These are phyloP conservation scores for Puccinia novopanici DNA, from an alignment of 1,284 basidiomycete genomes.

Conservation along the genomic window DNA sequence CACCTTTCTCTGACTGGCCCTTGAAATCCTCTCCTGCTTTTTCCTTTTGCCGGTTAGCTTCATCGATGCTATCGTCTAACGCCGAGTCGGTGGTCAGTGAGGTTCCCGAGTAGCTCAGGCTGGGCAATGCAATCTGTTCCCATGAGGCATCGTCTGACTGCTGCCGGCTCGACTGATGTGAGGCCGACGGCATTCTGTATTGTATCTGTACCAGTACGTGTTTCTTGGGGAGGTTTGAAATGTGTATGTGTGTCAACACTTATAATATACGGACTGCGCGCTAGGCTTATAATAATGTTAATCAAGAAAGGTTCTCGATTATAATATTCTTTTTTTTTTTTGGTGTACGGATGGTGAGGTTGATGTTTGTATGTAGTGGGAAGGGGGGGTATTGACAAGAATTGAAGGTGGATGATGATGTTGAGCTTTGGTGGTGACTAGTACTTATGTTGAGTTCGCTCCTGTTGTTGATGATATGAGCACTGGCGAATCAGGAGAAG, in stretches of 20 bases:
- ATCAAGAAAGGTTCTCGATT: neutral
- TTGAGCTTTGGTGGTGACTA: too few relatives aligned
- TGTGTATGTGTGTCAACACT: neutral
- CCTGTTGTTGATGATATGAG: too few relatives aligned
- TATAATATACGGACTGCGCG: neutral
- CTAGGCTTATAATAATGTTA: neutral
- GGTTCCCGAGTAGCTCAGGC: neutral
- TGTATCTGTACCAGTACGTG: neutral
- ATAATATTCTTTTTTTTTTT: neutral
- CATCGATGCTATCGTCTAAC: neutral
- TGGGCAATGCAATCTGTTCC: constrained; percentile 2
- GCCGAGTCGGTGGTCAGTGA: neutral
- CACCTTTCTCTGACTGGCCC: neutral
- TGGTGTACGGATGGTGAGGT: too few relatives aligned
- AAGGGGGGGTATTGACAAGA: too few relatives aligned
- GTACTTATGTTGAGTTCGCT: too few relatives aligned
- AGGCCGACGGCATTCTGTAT: neutral
- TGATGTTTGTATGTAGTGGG: too few relatives aligned
- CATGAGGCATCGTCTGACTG: neutral
- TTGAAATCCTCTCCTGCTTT: neutral
- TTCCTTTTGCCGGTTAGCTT: too few relatives aligned
- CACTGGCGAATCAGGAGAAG: too few relatives aligned
- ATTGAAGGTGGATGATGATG: too few relatives aligned
- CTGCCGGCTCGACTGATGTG: neutral
- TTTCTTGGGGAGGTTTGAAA: neutral